Conservation (phyloP, 2,329 filamentous ascomycete genomes). For the Elsinoe fawcettii region DNA sequence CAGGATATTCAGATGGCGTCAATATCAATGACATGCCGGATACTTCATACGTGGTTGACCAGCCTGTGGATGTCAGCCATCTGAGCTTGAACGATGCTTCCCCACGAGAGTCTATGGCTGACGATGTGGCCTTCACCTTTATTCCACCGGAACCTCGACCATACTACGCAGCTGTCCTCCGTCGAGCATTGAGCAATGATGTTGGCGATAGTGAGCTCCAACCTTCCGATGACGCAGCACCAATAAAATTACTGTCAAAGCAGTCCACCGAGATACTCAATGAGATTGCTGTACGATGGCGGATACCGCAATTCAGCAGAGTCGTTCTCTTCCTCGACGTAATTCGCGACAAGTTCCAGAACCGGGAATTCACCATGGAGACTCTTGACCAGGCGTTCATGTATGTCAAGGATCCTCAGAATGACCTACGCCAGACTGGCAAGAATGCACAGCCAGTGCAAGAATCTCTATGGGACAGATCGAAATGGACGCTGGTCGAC, state of each 20-base stretch:
- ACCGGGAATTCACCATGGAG: conserved; percentile 72
- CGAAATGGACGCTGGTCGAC: conserved; percentile 45
- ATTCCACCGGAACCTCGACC: conserved; percentile 77
- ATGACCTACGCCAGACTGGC: conserved; percentile 54
- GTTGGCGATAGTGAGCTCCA: conserved; percentile 48
- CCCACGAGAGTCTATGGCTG: conserved; percentile 34
- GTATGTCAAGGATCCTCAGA: conserved; percentile 62
- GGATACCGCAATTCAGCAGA: conserved; percentile 74
- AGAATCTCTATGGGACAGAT: conserved; percentile 42
- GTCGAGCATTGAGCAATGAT: conserved; percentile 62
- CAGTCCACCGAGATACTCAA: conserved; percentile 74
- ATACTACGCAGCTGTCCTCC: conserved; percentile 75
- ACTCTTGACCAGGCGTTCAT: conserved; percentile 79
- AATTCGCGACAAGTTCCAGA: conserved; percentile 72
- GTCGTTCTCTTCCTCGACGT: conserved; percentile 79
- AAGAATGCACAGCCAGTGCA: conserved; percentile 39
- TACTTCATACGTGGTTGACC: conserved; percentile 54
- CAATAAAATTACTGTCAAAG: conserved; percentile 57
- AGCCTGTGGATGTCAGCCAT: conserved; percentile 58
- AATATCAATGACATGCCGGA: conserved; percentile 28
- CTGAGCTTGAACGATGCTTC: conserved; percentile 52
- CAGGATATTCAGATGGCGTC: conserved; percentile 34
- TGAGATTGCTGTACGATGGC: conserved; percentile 81
- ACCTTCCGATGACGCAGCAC: conserved; percentile 40
- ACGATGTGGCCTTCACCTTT: conserved; percentile 67